These are phyloP conservation scores for Leptographium wingfieldii DNA, from an alignment of 2,329 filamentous ascomycete species.

Conservation along the genomic window DNA sequence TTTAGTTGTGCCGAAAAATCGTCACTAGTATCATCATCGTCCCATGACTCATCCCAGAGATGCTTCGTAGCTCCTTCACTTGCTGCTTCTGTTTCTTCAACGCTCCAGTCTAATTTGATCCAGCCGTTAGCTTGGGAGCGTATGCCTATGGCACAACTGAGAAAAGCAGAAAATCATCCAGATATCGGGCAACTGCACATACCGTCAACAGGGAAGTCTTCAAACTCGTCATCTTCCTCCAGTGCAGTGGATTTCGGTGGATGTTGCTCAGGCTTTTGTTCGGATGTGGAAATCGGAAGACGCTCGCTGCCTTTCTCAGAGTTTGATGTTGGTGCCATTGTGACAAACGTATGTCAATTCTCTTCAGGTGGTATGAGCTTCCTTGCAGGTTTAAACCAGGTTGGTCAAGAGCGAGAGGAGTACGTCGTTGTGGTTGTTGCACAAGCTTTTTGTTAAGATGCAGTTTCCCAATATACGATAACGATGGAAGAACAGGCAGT, in stretches of 20 bases:
- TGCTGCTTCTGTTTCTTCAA: slow-evolving; percentile 79
- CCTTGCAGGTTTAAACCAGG: no score
- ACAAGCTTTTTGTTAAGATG: no score
- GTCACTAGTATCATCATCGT: slow-evolving; percentile 93
- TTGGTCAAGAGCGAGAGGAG: no score
- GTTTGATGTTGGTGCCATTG: slow-evolving; percentile 21
- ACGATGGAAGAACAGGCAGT: neutral
- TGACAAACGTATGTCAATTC: neutral
- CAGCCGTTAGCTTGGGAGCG: neutral
- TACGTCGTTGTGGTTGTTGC: no score
- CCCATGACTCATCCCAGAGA: slow-evolving; percentile 99
- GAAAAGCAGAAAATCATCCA: neutral
- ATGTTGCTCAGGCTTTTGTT: slow-evolving; percentile 40
- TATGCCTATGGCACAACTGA: neutral
- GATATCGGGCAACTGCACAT: slow-evolving; percentile 14
- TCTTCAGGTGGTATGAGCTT: no score
- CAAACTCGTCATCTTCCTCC: slow-evolving; percentile 97
- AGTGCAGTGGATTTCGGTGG: slow-evolving; percentile 41
- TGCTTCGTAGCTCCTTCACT: slow-evolving; percentile 52
- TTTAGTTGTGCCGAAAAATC: slow-evolving; percentile 93
- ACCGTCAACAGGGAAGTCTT: slow-evolving; percentile 98
- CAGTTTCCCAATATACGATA: neutral
- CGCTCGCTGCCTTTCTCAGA: slow-evolving; percentile 22
- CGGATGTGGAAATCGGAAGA: slow-evolving; percentile 31
- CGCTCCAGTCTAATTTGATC: slow-evolving; percentile 61